These are phyloP conservation scores for Sphaerulina vaccinii DNA, from an alignment of 2,329 filamentous ascomycete species.

Conservation along the genomic window DNA sequence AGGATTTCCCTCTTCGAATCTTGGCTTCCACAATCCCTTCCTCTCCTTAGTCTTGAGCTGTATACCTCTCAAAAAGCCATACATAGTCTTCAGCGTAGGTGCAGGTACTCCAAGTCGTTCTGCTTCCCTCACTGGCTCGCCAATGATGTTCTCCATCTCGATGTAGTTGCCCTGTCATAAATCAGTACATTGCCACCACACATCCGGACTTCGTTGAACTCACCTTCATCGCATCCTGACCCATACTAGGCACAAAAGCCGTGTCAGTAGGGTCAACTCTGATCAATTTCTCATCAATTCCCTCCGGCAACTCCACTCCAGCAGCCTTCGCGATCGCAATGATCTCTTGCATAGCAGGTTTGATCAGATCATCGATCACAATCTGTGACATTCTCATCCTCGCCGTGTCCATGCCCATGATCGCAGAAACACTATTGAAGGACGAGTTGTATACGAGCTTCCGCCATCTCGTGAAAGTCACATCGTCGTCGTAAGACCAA, in stretches of 20 bases:
- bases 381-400: conserved; percentile 49
- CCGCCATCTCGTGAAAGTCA: conserved; percentile 48
- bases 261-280: conserved; percentile 51
- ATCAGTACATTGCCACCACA: not conserved
- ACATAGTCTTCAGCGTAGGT: conserved; percentile 52
- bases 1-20: conserved; percentile 24
- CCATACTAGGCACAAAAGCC: conserved; percentile 56
- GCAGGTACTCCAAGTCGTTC: conserved; percentile 49
- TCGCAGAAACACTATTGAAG: conserved; percentile 54
- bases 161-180: conserved; percentile 50
- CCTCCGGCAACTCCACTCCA: conserved; percentile 46
- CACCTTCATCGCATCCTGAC: conserved; percentile 53
- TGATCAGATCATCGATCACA: conserved; percentile 49
- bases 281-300: conserved; percentile 49
- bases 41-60: conserved; percentile 51
- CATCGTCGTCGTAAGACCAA: conserved; percentile 43
- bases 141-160: conserved; percentile 57
- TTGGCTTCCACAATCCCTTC: conserved; percentile 40
- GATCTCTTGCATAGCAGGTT: conserved; percentile 57
- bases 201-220: not conserved
- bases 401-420: conserved; percentile 53
- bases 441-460: conserved; percentile 55
- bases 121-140: conserved; percentile 57
- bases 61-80: conserved; percentile 49
- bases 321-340: conserved; percentile 46